Evolutionary conservation across 208 protist species (phyloP).

Genomic region (Novymonas esmeraldas): DNA sequence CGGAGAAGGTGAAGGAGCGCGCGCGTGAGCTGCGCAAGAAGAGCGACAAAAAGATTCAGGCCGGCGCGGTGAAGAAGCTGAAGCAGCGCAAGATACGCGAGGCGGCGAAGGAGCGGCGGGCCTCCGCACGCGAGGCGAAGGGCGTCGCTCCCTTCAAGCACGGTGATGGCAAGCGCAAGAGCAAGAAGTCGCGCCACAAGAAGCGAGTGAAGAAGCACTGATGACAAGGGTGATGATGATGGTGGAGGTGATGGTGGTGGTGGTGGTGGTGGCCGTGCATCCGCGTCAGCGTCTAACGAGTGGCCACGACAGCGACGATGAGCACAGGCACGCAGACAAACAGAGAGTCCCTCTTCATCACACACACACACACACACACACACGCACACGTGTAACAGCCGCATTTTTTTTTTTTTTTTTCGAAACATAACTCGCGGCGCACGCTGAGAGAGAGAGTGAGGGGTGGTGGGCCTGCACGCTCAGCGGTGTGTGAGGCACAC

Average conservation of each 20-base stretch:
- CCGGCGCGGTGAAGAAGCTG: constrained; percentile 83
- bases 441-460: too few relatives aligned
- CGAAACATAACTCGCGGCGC: too few relatives aligned
- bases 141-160: constrained; percentile 56
- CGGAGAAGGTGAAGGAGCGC: constrained; percentile 59
- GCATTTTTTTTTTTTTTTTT: too few relatives aligned
- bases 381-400: too few relatives aligned
- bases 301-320: too few relatives aligned
- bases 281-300: too few relatives aligned
- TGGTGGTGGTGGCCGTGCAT: too few relatives aligned
- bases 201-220: constrained; percentile 77
- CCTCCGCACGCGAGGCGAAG: constrained; percentile 66
- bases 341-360: too few relatives aligned
- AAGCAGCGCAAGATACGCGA: constrained; percentile 87
- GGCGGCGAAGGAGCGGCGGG: constrained; percentile 62
- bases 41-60: constrained; percentile 79
- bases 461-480: too few relatives aligned
- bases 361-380: too few relatives aligned
- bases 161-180: constrained; percentile 54
- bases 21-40: constrained; percentile 67
- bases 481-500: too few relatives aligned
- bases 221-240: background rate
- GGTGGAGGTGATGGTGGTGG: background rate
- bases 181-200: constrained; percentile 76
- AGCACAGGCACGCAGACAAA: too few relatives aligned